phyloP scores from a whole-genome alignment of 1,139 yeast genomes.

The Blastobotrys elegans region DNA sequence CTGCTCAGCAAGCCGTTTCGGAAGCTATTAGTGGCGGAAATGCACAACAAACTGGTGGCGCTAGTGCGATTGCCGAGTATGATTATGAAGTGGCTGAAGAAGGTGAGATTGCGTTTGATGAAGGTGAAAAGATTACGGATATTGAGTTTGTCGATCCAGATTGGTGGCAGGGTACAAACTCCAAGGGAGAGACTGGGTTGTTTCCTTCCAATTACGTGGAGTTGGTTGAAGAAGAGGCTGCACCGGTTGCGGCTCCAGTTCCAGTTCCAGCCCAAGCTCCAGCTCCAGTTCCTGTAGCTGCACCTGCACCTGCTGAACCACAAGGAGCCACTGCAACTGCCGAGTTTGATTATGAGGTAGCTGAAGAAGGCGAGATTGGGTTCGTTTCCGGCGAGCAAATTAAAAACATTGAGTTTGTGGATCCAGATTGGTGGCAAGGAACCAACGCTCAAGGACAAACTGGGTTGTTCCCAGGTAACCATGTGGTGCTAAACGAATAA shows the following conservation, averaged over 20 bases:
- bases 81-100: conserved; percentile 72
- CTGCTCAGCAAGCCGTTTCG: conserved; percentile 3
- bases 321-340: conserved; percentile 55
- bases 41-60: conserved; percentile 5
- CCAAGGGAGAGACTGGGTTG: conserved; percentile 58
- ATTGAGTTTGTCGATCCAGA: conserved; percentile 69
- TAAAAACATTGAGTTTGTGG: conserved; percentile 78
- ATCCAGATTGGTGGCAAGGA: conserved; percentile 98
- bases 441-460: conserved; percentile 59
- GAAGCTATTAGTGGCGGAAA: background rate
- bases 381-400: conserved; percentile 81
- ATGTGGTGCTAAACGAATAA: conserved; percentile 49
- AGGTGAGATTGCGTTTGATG: conserved; percentile 61
- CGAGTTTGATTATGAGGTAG: conserved; percentile 80
- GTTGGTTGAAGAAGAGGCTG: conserved; percentile 31
- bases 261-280: conserved; percentile 11
- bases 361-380: conserved; percentile 83
- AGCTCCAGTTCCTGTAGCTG: conserved; percentile 19
- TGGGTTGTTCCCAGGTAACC: conserved; percentile 89
- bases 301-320: conserved; percentile 20
- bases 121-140: conserved; percentile 60
- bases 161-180: conserved; percentile 77
- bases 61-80: conserved; percentile 51
- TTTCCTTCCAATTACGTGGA: conserved; percentile 72
- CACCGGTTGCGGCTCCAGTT: conserved; percentile 22